These are phyloP conservation scores for Trichoderma cornu-damae DNA, from an alignment of 2,329 filamentous ascomycete genomes.

Conservation along the genomic window DNA sequence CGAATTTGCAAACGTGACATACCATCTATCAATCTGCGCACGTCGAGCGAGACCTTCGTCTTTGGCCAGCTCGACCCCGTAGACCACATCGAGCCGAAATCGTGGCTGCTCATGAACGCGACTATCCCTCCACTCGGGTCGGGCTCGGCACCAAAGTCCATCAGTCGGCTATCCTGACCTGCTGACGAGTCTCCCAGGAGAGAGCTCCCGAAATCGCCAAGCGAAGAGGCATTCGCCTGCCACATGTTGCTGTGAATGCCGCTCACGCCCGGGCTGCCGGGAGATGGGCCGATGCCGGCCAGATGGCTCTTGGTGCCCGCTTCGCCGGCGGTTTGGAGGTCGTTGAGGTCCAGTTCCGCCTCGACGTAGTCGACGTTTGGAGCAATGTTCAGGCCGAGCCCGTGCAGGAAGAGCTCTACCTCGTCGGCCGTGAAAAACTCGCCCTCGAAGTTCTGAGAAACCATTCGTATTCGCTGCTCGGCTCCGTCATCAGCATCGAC, in stretches of 20 bases:
- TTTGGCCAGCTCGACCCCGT: constrained; percentile 24
- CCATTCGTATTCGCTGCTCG: constrained; percentile 46
- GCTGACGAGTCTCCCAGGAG: neutral
- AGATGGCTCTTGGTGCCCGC: neutral
- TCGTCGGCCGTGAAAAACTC: constrained; percentile 75
- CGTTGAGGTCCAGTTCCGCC: constrained; percentile 47
- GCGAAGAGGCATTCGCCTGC: neutral
- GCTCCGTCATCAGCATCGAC: constrained; percentile 40
- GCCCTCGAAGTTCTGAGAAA: constrained; percentile 60
- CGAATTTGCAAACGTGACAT: constrained; percentile 14
- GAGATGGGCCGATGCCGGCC: neutral
- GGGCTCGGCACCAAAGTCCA: neutral
- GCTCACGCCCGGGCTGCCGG: neutral
- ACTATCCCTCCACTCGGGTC: neutral
- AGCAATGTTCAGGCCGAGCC: constrained; percentile 58
- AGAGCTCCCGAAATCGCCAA: neutral
- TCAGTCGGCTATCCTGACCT: neutral
- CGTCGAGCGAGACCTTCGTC: constrained; percentile 34
- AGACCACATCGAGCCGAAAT: constrained; percentile 12
- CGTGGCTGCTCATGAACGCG: constrained; percentile 6
- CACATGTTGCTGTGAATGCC: neutral
- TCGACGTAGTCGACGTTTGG: constrained; percentile 55
- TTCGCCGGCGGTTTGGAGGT: constrained; percentile 30
- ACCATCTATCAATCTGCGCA: constrained; percentile 34
- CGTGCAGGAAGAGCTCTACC: constrained; percentile 66